phyloP scores from a whole-genome alignment of 2,329 filamentous ascomycete genomes.

The Penicillium brasilianum region DNA sequence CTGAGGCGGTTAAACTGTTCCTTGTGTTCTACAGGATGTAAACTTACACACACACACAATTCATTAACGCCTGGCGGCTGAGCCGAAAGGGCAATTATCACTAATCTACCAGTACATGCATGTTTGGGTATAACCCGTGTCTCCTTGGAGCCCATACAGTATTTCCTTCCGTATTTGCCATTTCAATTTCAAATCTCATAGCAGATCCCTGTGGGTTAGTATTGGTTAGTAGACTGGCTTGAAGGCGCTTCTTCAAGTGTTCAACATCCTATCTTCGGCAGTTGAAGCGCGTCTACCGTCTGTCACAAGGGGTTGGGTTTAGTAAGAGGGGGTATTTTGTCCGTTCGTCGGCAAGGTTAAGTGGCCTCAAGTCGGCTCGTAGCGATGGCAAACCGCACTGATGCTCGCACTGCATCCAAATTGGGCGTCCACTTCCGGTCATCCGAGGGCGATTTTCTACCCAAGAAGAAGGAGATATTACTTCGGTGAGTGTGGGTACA shows the following conservation, averaged over 20 bases:
- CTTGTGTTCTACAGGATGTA: too few species aligned
- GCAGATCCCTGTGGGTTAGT: neutral
- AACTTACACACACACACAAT: constrained; percentile 17
- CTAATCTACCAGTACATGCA: neutral
- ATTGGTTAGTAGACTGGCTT: constrained; percentile 38
- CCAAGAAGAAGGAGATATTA: too few species aligned
- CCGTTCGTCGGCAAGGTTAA: neutral
- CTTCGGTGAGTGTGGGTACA: too few species aligned
- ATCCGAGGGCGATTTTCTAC: neutral
- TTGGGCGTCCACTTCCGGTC: neutral
- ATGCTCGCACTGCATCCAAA: neutral
- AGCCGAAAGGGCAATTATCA: constrained; percentile 35
- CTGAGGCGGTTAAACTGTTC: too few species aligned
- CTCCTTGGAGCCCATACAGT: neutral
- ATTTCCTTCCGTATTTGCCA: neutral
- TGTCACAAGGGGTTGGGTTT: neutral
- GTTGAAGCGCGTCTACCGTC: constrained; percentile 38
- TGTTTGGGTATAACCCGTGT: neutral
- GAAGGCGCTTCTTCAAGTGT: constrained; percentile 44
- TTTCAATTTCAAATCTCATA: neutral
- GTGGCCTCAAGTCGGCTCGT: neutral
- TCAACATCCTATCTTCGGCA: constrained; percentile 43
- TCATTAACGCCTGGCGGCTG: constrained; percentile 30
- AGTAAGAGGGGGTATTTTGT: neutral
- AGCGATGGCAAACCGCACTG: neutral